Evolutionary conservation across 306 rosid species (phyloP).

Genomic region (Lathyrus tuberosus): DNA sequence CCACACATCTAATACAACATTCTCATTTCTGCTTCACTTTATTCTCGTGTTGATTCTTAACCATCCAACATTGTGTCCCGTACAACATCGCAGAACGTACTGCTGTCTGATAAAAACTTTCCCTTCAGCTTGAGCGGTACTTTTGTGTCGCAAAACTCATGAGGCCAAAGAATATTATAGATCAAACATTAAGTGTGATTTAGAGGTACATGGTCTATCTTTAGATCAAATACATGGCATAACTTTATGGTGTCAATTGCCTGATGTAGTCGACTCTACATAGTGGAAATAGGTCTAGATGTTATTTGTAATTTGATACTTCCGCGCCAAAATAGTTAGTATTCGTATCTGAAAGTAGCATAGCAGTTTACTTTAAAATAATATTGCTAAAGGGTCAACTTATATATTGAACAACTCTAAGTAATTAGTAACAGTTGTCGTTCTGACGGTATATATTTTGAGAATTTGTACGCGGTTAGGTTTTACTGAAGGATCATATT

Average conservation of each 20-base stretch:
- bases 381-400: not conserved
- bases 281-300: not conserved
- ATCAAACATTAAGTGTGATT: not conserved
- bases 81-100: no score
- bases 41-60: no score
- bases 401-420: constrained; percentile 1
- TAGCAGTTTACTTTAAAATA: not conserved
- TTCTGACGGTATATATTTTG: not conserved
- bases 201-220: not conserved
- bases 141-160: no score
- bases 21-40: no score
- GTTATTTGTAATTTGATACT: not conserved
- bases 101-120: no score
- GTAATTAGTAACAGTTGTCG: not conserved
- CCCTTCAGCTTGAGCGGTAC: no score
- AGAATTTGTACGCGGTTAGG: not conserved
- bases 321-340: not conserved
- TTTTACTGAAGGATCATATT: constrained; percentile 3
- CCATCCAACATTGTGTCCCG: no score
- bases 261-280: not conserved
- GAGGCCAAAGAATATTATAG: not conserved
- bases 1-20: no score
- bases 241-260: not conserved
- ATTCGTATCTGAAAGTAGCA: not conserved
- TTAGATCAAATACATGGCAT: not conserved